phyloP scores from a whole-genome alignment of 805 yeast genomes.

The Lachancea nothofagi region DNA sequence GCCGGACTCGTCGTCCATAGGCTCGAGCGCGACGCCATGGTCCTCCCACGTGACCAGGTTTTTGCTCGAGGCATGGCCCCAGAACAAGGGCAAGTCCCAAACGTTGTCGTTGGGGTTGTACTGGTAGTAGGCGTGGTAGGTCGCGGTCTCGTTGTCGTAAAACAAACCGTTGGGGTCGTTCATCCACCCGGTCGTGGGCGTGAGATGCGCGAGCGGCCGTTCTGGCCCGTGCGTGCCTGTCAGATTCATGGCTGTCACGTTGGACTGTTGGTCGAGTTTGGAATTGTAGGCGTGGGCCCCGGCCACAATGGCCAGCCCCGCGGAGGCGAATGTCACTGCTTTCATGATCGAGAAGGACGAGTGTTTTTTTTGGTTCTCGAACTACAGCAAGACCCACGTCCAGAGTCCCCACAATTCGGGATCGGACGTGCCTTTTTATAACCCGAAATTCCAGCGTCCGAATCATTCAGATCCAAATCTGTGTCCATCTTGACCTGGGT shows the following conservation, averaged over 20 bases:
- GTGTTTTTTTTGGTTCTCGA: no score
- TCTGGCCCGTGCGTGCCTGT: conserved; percentile 1
- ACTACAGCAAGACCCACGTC: no score
- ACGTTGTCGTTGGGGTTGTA: conserved; percentile 33
- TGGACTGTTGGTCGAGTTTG: neutral
- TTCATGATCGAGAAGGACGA: conserved; percentile 1
- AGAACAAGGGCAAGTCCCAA: conserved; percentile 34
- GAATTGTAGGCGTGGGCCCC: neutral
- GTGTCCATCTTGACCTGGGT: no score
- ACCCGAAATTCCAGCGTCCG: no score
- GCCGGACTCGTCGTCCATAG: conserved; percentile 27
- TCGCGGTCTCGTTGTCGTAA: conserved; percentile 28
- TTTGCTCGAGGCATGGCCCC: conserved; percentile 40
- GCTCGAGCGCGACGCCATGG: conserved; percentile 31
- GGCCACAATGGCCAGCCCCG: neutral
- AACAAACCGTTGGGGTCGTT: conserved; percentile 42
- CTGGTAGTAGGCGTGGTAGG: conserved; percentile 38
- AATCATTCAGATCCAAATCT: no score
- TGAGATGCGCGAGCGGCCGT: conserved; percentile 28
- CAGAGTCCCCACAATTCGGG: no score
- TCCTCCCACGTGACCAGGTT: conserved; percentile 35
- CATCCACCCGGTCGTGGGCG: conserved; percentile 38
- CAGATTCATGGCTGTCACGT: neutral
- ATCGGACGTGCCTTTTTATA: no score
- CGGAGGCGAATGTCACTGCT: neutral